These are phyloP conservation scores for Pterocarpus santalinus DNA, from an alignment of 306 rosid genomes.

Conservation along the genomic window DNA sequence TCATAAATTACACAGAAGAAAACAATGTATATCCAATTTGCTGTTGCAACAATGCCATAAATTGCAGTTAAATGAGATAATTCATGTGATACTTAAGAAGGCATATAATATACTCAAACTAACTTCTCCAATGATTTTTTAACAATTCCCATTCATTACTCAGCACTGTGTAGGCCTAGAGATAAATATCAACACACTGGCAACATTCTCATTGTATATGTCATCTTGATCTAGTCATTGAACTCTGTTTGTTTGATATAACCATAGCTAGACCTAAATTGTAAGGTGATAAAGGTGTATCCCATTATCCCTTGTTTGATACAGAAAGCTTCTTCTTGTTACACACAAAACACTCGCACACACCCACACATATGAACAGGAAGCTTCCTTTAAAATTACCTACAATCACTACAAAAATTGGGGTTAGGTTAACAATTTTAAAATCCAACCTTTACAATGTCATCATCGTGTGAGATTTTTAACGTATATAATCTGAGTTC, in stretches of 20 bases:
- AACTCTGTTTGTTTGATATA: background rate
- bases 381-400: conserved; percentile 14
- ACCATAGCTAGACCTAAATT: background rate
- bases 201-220: background rate
- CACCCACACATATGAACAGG: background rate
- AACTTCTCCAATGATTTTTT: conserved; percentile 1
- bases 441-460: conserved; percentile 3
- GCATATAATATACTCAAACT: background rate
- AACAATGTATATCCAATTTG: conserved; percentile 25
- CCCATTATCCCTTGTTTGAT: background rate
- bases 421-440: background rate
- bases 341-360: background rate
- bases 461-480: background rate
- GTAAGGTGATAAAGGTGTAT: background rate
- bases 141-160: background rate
- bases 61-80: conserved; percentile 7
- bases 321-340: background rate
- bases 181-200: conserved; percentile 15
- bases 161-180: background rate
- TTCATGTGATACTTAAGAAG: background rate
- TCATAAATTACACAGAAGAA: conserved; percentile 17
- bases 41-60: conserved; percentile 23
- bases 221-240: background rate
- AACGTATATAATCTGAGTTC: conserved; percentile 6
- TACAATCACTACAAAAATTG: background rate